Conservation (phyloP, 179 eudicot species). For the Dionaea muscipula region DNA sequence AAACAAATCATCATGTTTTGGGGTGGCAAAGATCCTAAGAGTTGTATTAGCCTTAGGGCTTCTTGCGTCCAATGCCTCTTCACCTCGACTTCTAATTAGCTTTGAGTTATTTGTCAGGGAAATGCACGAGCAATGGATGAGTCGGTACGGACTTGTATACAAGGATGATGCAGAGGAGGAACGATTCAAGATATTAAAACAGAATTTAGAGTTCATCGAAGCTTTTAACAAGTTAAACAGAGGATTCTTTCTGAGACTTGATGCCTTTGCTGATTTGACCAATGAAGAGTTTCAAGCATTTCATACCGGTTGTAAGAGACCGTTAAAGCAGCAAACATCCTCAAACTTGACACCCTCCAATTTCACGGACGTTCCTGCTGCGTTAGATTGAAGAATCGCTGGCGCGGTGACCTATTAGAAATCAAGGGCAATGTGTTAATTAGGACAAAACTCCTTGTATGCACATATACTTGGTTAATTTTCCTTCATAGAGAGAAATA, state of each 20-base stretch:
- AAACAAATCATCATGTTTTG: no score
- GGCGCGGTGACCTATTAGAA: constrained; percentile 31
- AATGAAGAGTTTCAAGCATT: constrained; percentile 22
- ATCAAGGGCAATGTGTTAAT: constrained; percentile 32
- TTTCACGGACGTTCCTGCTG: constrained; percentile 13
- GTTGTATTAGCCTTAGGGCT: constrained; percentile 15
- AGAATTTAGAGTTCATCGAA: constrained; percentile 35
- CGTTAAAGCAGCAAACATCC: no score
- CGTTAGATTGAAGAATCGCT: constrained; percentile 25
- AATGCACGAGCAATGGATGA: constrained; percentile 46
- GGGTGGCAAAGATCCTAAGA: no score
- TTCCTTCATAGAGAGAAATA: no score
- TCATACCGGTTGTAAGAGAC: constrained; percentile 18
- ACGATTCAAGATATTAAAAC: constrained; percentile 34
- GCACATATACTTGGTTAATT: not conserved
- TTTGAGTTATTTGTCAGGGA: constrained; percentile 26
- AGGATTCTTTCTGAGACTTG: constrained; percentile 12
- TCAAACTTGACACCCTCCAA: constrained; percentile 7
- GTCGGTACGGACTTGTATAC: constrained; percentile 37
- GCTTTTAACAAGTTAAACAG: constrained; percentile 4
- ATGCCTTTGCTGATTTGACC: constrained; percentile 24
- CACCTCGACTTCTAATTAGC: constrained; percentile 23
- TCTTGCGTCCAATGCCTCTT: constrained; percentile 13
- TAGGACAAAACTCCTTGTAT: no score
- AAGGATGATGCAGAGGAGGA: constrained; percentile 18